phyloP scores from a whole-genome alignment of 2,329 filamentous ascomycete genomes.

The Xylaria multiplex region DNA sequence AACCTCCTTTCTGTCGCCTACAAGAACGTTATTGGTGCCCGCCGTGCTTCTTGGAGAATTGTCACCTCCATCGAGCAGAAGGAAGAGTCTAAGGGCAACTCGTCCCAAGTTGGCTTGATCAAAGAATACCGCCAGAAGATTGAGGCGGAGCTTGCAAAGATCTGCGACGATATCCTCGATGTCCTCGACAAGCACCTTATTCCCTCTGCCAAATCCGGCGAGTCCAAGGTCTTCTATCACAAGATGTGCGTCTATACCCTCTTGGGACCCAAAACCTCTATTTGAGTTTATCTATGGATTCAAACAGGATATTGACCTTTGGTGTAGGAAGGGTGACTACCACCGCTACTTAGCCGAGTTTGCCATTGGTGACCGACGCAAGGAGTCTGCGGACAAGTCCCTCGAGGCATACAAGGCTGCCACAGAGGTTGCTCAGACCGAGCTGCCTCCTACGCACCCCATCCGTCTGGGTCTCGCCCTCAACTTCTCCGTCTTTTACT shows the following conservation, averaged over 20 bases:
- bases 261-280: conserved; percentile 10
- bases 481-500: conserved; percentile 99
- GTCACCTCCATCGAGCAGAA: conserved; percentile 99
- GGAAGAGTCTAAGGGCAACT: conserved; percentile 99
- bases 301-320: conserved; percentile 42
- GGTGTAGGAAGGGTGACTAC: conserved; percentile 96
- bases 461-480: conserved; percentile 91
- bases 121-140: conserved; percentile 99
- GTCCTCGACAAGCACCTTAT: conserved; percentile 95
- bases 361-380: conserved; percentile 92
- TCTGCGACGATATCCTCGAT: conserved; percentile 96
- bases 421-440: conserved; percentile 88
- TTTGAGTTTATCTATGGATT: background rate
- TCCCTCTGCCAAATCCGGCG: conserved; percentile 90
- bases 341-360: conserved; percentile 99
- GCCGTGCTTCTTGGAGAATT: conserved; percentile 98
- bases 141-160: conserved; percentile 94
- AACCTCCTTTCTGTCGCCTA: conserved; percentile 98
- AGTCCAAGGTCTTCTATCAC: conserved; percentile 99
- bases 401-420: conserved; percentile 97
- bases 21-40: conserved; percentile 98
- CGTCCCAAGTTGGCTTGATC: conserved; percentile 87
- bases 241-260: conserved; percentile 78
- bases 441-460: conserved; percentile 90
- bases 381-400: conserved; percentile 91